Conservation (phyloP, 73 alveolate species). For the Diophrys sp. region DNA sequence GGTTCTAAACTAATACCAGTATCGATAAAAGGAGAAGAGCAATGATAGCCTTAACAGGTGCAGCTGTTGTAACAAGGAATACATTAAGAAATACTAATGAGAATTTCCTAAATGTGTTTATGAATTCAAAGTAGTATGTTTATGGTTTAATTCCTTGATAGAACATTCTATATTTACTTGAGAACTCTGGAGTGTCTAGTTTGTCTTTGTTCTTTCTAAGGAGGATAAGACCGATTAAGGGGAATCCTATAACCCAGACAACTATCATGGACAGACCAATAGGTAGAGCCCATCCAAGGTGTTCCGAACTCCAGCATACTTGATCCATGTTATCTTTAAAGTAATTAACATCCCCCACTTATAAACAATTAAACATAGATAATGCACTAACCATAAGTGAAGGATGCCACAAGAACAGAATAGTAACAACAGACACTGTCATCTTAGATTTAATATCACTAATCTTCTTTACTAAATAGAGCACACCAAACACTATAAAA, state of each 20-base stretch:
- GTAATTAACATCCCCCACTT: not conserved
- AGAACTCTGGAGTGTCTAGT: slow-evolving; percentile 2
- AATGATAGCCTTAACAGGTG: too few species aligned
- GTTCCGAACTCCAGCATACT: not conserved
- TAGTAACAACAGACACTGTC: not conserved
- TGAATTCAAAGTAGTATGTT: slow-evolving; percentile 2
- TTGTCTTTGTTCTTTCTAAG: not conserved
- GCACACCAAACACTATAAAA: not conserved
- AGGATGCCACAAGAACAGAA: slow-evolving; percentile 9
- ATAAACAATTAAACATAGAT: not conserved
- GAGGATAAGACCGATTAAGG: not conserved
- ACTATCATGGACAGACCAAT: slow-evolving; percentile 1
- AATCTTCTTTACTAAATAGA: not conserved
- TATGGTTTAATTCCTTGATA: slow-evolving; percentile 11
- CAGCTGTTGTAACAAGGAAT: not conserved
- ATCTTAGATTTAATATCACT: slow-evolving; percentile 2
- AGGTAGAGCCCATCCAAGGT: not conserved
- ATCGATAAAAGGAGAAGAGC: too few species aligned
- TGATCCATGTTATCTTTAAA: not conserved
- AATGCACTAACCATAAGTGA: not conserved
- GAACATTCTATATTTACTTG: not conserved
- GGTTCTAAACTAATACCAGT: too few species aligned
- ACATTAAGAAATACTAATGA: not conserved
- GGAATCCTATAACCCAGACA: slow-evolving; percentile 6
- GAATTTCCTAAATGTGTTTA: slow-evolving; percentile 1